Percentiles rank a stretch among this genome's conserved stretches.
These are phyloP conservation scores for Rhizophora mangle DNA, from an alignment of 345 rosid species.

Conservation along the genomic window DNA sequence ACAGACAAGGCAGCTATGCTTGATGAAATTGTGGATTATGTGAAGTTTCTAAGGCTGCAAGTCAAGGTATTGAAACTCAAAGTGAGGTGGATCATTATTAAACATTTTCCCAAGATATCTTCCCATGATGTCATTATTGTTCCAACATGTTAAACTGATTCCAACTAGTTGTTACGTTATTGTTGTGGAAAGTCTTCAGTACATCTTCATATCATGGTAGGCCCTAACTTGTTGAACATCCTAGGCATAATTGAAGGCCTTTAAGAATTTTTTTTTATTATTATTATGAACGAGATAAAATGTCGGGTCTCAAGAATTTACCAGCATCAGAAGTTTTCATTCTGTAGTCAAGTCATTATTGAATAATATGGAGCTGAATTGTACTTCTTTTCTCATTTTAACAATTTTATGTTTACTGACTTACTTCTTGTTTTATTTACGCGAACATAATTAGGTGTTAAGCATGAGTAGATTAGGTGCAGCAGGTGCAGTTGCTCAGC, in stretches of 20 bases:
- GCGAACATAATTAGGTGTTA: conserved; percentile 44
- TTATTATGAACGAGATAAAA: conserved; percentile 14
- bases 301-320: conserved; percentile 29
- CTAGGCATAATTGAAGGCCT: conserved; percentile 17
- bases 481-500: conserved; percentile 74
- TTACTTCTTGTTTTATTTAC: background rate
- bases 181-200: background rate
- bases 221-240: conserved; percentile 32
- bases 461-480: conserved; percentile 79
- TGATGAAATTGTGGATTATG: conserved; percentile 80
- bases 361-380: conserved; percentile 5
- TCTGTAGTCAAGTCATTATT: background rate
- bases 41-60: conserved; percentile 76
- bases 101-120: too few relatives aligned
- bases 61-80: conserved; percentile 51
- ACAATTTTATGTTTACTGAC: too few relatives aligned
- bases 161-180: background rate
- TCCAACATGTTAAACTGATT: conserved; percentile 11
- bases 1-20: conserved; percentile 80
- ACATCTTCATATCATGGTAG: conserved; percentile 27
- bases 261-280: conserved; percentile 13
- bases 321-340: background rate
- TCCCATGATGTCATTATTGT: background rate
- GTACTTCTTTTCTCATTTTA: background rate
- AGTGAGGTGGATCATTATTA: too few relatives aligned